Evolutionary conservation across 805 yeast species (phyloP), one percentile per base, ranked within the genome.

Genomic region (Pichia phayaonensis): DNA sequence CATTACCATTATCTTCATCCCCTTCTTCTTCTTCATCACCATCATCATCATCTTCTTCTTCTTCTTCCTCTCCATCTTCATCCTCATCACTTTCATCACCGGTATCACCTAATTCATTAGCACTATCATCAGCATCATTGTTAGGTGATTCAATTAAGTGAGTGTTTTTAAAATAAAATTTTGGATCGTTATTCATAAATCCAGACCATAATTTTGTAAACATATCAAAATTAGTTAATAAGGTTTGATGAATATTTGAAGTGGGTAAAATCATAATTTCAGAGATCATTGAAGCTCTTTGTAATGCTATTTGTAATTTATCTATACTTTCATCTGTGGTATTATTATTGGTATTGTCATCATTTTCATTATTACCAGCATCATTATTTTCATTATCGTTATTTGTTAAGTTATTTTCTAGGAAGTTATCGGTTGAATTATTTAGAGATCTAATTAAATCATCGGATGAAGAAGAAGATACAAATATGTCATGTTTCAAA

Each of bases 201-300:
- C 71, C 71, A 27, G 67, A 55, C 71, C 71, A 67, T 3, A 67
- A 50, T 43, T 54, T 57, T 4, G 58, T 51, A 20, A 67, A 44
- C 10, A 61, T 54, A 16, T 52, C 52, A 11, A 55, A 54, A 8
- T 61, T 62, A 2, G 56, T 46, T 15, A 65, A 48, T n/a, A 66
- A 44, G 20, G 49, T 49, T 29, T 59, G 54, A 12, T 59, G 58
- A n/a, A 58, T 52, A 24, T 56, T 48, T 12, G 58, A 50, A 42
- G 58, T 54, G 2, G 66, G 57, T 8, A 65, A 46, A 18, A 65
- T 56, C 44, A 66, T 45, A 1, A 61, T 55, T 40, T 67, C 69
- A 24, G 64, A 61, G 8, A 66, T 59, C 13, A 62, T 56, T 11
- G 60, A 46, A 0, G 69, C 60, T 39, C 71, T 55, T 44, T 59